phyloP scores from a whole-genome alignment of 768 basidiomycete species.

The Russula dissimulans region DNA sequence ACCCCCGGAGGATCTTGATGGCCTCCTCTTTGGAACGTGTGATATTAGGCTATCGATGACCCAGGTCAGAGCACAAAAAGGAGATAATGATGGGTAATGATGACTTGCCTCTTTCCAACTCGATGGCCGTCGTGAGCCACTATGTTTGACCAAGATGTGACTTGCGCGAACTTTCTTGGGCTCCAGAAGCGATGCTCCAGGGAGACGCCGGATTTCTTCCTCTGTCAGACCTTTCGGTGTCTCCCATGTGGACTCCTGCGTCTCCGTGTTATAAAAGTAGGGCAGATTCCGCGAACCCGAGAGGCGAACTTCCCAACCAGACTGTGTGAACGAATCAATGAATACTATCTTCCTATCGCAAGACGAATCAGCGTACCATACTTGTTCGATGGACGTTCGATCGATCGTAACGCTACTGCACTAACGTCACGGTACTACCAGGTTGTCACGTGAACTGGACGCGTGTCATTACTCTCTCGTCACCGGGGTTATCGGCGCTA shows the following conservation, averaged over 20 bases:
- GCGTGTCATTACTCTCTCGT: no score
- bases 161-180: slow-evolving; percentile 76
- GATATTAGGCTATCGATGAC: slow-evolving; percentile 47
- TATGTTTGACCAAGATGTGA: slow-evolving; percentile 91
- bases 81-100: not conserved
- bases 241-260: slow-evolving; percentile 74
- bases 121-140: slow-evolving; percentile 62
- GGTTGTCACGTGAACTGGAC: not conserved
- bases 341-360: no score
- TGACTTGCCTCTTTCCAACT: slow-evolving; percentile 75
- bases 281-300: slow-evolving; percentile 68
- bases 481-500: no score
- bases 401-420: no score
- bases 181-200: slow-evolving; percentile 55
- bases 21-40: slow-evolving; percentile 86
- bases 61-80: not conserved
- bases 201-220: slow-evolving; percentile 51
- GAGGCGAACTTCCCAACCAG: slow-evolving; percentile 77
- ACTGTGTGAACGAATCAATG: not conserved
- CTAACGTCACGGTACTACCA: no score
- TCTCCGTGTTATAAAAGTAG: slow-evolving; percentile 79
- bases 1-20: slow-evolving; percentile 60
- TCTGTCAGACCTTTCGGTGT: slow-evolving; percentile 50
- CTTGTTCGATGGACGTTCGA: not conserved
- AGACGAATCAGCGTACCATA: slow-evolving; percentile 1